Evolutionary conservation across 306 rosid genomes (phyloP).

Genomic region (Pyrus betulifolia): DNA sequence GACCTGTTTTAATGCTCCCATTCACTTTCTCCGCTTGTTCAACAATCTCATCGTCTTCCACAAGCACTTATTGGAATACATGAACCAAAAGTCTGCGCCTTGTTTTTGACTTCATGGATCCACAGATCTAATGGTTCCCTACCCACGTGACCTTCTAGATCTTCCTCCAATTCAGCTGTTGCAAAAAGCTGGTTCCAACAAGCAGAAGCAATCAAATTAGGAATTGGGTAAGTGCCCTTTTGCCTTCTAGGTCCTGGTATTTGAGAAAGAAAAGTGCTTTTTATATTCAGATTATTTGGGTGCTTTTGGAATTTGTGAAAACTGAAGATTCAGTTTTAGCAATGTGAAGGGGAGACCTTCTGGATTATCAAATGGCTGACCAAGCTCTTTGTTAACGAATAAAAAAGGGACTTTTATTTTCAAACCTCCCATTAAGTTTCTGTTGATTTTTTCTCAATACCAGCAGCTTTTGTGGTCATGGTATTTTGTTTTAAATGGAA

Average conservation of each 20-base stretch:
- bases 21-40: conserved; percentile 23
- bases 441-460: conserved; percentile 21
- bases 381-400: conserved; percentile 9
- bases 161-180: conserved; percentile 21
- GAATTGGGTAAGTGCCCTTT: conserved; percentile 39
- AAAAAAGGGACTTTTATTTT: conserved; percentile 17
- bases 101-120: conserved; percentile 48
- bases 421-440: conserved; percentile 7
- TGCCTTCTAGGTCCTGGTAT: background rate
- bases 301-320: conserved; percentile 7
- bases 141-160: conserved; percentile 33
- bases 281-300: conserved; percentile 18
- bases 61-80: background rate
- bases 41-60: conserved; percentile 20
- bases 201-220: conserved; percentile 21
- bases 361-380: conserved; percentile 36
- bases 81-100: conserved; percentile 2
- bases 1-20: conserved; percentile 10
- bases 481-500: conserved; percentile 24
- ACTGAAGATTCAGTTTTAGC: conserved; percentile 20
- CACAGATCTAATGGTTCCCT: conserved; percentile 52
- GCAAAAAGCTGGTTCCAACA: conserved; percentile 15
- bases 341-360: conserved; percentile 41
- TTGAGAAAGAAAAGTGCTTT: conserved; percentile 6
- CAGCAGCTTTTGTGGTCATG: conserved; percentile 28